Percentiles rank a stretch among this genome's conserved stretches.
Conservation (phyloP, 805 yeast species). For the Metschnikowia proteae region DNA sequence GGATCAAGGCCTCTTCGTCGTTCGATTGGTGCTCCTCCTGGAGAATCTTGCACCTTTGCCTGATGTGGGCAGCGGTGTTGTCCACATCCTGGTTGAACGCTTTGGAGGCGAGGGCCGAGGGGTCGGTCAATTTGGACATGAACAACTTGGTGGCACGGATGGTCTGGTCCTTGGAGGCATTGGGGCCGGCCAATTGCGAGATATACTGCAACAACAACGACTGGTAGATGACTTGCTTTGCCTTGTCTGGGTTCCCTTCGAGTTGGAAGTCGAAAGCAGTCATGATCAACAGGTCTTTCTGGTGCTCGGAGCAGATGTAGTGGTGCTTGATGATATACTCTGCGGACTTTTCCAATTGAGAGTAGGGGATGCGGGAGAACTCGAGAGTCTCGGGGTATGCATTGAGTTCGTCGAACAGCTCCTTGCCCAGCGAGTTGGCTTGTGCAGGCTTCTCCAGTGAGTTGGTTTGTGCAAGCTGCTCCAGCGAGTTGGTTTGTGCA, state of each 20-base stretch:
- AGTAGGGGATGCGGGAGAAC: conserved; percentile 55
- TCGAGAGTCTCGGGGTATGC: conserved; percentile 60
- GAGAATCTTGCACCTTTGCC: conserved; percentile 67
- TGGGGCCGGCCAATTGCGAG: conserved; percentile 40
- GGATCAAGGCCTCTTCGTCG: conserved; percentile 74
- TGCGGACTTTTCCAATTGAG: conserved; percentile 48
- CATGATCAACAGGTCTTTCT: conserved; percentile 91
- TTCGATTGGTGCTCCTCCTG: conserved; percentile 44
- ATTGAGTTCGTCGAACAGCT: conserved; percentile 46
- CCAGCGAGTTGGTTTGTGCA: background rate
- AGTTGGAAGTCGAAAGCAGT: conserved; percentile 83
- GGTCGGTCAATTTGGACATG: conserved; percentile 56
- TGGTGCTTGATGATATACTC: conserved; percentile 55
- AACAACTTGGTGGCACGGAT: conserved; percentile 57
- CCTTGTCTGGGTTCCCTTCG: conserved; percentile 48
- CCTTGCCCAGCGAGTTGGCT: conserved; percentile 8
- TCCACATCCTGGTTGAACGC: conserved; percentile 74
- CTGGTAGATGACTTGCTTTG: conserved; percentile 72
- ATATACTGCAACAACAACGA: conserved; percentile 77
- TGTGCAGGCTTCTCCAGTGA: no score
- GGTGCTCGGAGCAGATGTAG: conserved; percentile 71
- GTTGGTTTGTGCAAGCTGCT: background rate
- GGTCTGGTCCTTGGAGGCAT: conserved; percentile 26
- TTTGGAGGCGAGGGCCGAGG: conserved; percentile 54
- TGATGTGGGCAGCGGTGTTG: conserved; percentile 72